Base-by-base conservation (phyloP, 73 alveolate species). In the Urostyla sp. region DNA sequence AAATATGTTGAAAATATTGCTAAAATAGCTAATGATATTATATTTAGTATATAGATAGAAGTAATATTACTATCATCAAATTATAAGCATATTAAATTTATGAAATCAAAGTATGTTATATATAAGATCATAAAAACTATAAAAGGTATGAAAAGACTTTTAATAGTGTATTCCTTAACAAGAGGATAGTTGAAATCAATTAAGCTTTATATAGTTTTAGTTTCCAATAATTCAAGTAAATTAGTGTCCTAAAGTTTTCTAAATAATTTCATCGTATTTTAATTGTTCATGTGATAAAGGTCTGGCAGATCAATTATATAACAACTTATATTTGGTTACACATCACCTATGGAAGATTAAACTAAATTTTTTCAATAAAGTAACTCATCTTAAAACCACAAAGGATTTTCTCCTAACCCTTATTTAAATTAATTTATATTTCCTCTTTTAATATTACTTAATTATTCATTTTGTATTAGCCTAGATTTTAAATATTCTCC, bases 101-200 rank as follows among this genome's bases (percentile, higher is more conserved):
- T 23, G 18, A 60, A 0, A 44, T 60, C 61, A 38, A 77, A 40
- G 34, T 24, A 26, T 15, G 43, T n/a, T 37, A 77, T 24, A 54
- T 35, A 44, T 34, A 59, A 13, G 15, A 60, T 3, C 30, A 16
- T 3, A 50, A 61, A 77, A 44, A 61, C 45, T 2, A 35, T 2
- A 37, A 20, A 77, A 10, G 89, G 89, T 3, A 55, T 3, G 75
- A 77, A 61, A 1, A 77, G 74, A 13, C 58, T 36, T 46, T 24
- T 34, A 0, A 23, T 20, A 3, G 49, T 43, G 24, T 43, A 72
- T 32, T 77, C 50, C 58, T 46, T 40, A 7, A 53, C 89, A 10
- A 77, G 57, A 1, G 81, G 81, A 50, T 69, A 77, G 46, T 46
- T 77, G 59, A 32, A 77, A 30, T 77, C 89, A 2, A 77, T 66